Percentiles rank a stretch among this genome's conserved stretches.
Evolutionary conservation across 805 yeast genomes (phyloP).

Genomic region (Scheffersomyces ergatensis): DNA sequence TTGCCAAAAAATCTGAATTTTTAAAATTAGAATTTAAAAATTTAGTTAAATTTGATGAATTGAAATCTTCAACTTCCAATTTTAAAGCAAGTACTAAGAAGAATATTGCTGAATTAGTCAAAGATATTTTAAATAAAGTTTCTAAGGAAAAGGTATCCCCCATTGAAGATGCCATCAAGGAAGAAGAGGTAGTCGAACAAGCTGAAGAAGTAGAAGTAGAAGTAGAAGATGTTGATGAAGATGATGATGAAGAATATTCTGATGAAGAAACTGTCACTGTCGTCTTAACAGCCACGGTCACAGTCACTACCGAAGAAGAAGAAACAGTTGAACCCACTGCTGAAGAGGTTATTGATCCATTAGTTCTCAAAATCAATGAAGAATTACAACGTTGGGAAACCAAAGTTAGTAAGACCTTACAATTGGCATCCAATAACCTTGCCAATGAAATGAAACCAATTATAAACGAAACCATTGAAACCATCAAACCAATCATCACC

Average conservation of each 20-base stretch:
- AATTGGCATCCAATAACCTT: slow-evolving; percentile 30
- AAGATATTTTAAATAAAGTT: slow-evolving; percentile 18
- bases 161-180: slow-evolving; percentile 1
- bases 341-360: slow-evolving; percentile 1
- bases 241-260: slow-evolving; percentile 4
- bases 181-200: not conserved
- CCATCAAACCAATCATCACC: slow-evolving; percentile 22
- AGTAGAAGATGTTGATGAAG: slow-evolving; percentile 3
- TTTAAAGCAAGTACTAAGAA: slow-evolving; percentile 8
- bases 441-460: slow-evolving; percentile 28
- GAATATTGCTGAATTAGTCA: slow-evolving; percentile 16
- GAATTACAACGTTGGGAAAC: slow-evolving; percentile 30
- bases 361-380: slow-evolving; percentile 18
- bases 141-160: slow-evolving; percentile 3
- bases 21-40: slow-evolving; percentile 23
- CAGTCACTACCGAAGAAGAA: slow-evolving; percentile 5
- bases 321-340: not conserved
- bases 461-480: slow-evolving; percentile 20
- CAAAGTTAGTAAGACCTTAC: slow-evolving; percentile 31
- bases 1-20: slow-evolving; percentile 20
- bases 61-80: slow-evolving; percentile 5
- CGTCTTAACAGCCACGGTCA: slow-evolving; percentile 21
- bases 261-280: slow-evolving; percentile 19
- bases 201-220: slow-evolving; percentile 1
- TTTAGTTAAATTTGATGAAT: slow-evolving; percentile 16